Evolutionary conservation across 495 filamentous ascomycete genomes (phyloP).

Genomic region (Tuber melanosporum): DNA sequence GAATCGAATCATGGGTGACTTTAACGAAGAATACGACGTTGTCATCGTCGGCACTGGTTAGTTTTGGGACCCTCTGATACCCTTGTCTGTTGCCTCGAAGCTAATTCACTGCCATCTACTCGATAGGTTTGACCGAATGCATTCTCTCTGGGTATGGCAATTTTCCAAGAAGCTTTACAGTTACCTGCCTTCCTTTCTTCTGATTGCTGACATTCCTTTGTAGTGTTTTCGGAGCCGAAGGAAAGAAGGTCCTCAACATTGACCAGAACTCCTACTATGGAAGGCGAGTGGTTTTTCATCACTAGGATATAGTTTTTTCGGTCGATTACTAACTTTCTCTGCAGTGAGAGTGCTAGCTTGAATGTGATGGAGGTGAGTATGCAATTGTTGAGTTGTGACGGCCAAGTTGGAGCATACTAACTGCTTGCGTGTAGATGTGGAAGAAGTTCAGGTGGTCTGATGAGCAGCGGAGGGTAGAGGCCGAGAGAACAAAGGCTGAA

Average conservation of each 20-base stretch:
- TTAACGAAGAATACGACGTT: conserved; percentile 93
- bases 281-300: conserved; percentile 58
- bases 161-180: background rate
- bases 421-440: conserved; percentile 34
- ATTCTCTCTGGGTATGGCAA: conserved; percentile 81
- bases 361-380: conserved; percentile 40
- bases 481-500: conserved; percentile 31
- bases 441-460: conserved; percentile 42
- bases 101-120: background rate
- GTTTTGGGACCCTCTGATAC: conserved; percentile 45
- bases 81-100: background rate
- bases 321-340: conserved; percentile 9
- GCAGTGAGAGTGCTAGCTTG: conserved; percentile 41
- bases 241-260: conserved; percentile 97
- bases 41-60: conserved; percentile 94
- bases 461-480: conserved; percentile 37
- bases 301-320: background rate
- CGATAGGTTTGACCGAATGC: conserved; percentile 88
- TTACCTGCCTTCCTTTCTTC: background rate
- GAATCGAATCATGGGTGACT: conserved; percentile 76
- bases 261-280: conserved; percentile 99
- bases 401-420: conserved; percentile 11
- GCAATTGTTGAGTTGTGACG: background rate
- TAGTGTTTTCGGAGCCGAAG: conserved; percentile 95
- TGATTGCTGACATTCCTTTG: conserved; percentile 15